phyloP scores from a whole-genome alignment of 768 basidiomycete genomes.

The Russula abietina region DNA sequence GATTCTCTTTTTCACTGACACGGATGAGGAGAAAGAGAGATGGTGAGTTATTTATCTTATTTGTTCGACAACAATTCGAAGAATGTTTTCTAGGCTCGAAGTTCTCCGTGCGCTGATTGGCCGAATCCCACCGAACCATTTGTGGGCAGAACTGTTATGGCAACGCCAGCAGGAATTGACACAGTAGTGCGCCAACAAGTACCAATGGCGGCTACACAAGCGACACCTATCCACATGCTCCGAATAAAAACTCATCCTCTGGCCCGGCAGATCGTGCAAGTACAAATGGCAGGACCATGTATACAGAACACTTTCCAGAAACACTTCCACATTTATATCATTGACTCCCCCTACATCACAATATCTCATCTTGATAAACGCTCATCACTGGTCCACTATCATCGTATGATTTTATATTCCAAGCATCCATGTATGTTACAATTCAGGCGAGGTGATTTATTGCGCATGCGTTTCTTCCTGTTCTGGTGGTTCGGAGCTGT shows the following conservation, averaged over 20 bases:
- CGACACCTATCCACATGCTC: conserved; percentile 20
- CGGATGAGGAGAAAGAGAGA: conserved; percentile 75
- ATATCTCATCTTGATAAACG: conserved; percentile 16
- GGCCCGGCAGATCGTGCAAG: conserved; percentile 8
- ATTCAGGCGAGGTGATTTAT: conserved; percentile 17
- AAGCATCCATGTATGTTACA: conserved; percentile 21
- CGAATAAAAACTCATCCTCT: neutral
- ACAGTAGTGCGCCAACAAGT: conserved; percentile 8
- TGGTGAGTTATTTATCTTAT: conserved; percentile 51
- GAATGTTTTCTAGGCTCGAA: conserved; percentile 56
- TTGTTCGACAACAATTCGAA: neutral
- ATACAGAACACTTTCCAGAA: no score
- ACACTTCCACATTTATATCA: conserved; percentile 12
- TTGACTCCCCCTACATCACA: conserved; percentile 12
- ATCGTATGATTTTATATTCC: conserved; percentile 16
- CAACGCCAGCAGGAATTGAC: conserved; percentile 57
- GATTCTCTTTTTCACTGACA: conserved; percentile 89
- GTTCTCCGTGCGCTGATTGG: conserved; percentile 80
- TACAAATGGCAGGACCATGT: conserved; percentile 20
- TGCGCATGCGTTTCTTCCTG: neutral
- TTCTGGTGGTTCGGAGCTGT: no score
- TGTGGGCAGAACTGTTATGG: conserved; percentile 92
- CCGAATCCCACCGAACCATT: conserved; percentile 83
- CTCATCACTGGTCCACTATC: conserved; percentile 19
- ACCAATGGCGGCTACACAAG: neutral